Base-by-base conservation (phyloP, 139 green algal genomes). In the Chlamydomonas sphaeroides region DNA sequence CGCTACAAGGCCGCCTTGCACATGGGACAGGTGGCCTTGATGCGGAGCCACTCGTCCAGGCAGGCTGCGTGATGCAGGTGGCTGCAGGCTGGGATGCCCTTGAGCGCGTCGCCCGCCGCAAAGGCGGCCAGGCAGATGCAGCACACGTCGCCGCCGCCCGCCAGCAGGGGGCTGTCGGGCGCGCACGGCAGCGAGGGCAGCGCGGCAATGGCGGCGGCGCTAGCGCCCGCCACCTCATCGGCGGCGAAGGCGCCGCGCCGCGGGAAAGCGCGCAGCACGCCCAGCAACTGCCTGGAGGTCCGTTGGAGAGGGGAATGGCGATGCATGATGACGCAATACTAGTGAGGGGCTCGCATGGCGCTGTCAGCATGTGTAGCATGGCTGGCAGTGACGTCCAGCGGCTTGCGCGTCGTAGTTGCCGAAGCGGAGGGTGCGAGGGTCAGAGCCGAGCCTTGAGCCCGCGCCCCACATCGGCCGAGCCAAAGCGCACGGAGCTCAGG, bases 31-130 rank as follows among this genome's bases (percentile, higher is more conserved):
- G 38, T 61, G 11, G 84, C 84, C 63, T 68, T 70, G 36, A 89
- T 80, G 4, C 65, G 57, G 26, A 91, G 87, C 87, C 87, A 91
- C 51, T 87, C 76, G 38, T 86, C 76, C 68, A 91, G 75, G 74
- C 87, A 91, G 0, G 45, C 74, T 3, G 61, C 32, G 42, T 89
- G 85, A 61, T 84, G 86, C 32, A 69, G 80, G 80, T 91, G 87
- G 15, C 69, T 38, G 56, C 87, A 90, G 41, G n/a, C n/a, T n/a
- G 77, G 73, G 65, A 89, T 45, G 56, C 71, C 70, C 39, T 84
- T 84, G 23, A 91, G 67, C 53, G 25, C 33, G 45, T 86, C 68
- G 32, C 78, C 77, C 28, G 68, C 36, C 0, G 65, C 26, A 33
- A 91, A 91, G 33, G 86, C 74, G 35, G 36, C 68, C 45, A 84